Conservation (phyloP, 306 rosid genomes). For the Ormosia semicastrata region DNA sequence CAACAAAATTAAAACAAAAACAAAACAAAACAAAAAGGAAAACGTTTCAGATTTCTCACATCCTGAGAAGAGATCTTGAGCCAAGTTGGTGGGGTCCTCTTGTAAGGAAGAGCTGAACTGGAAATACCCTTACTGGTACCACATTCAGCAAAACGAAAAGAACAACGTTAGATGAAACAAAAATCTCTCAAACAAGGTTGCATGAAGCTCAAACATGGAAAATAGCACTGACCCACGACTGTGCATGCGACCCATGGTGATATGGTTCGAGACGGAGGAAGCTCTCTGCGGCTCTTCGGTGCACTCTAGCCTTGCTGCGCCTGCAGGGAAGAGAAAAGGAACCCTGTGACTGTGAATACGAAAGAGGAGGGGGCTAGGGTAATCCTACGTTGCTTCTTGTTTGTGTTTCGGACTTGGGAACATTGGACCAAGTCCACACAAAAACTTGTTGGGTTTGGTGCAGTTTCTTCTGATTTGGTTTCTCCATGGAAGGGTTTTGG, state of each 20-base stretch:
- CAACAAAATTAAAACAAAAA: neutral
- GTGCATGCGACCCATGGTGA: slow-evolving; percentile 64
- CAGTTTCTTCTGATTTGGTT: too few species aligned
- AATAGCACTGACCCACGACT: slow-evolving; percentile 50
- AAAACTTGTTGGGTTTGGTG: too few species aligned
- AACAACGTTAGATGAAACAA: neutral
- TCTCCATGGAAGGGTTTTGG: too few species aligned
- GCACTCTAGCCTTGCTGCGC: too few species aligned
- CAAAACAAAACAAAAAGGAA: neutral
- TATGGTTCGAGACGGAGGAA: neutral
- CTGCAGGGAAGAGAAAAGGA: too few species aligned
- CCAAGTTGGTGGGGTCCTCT: slow-evolving; percentile 70
- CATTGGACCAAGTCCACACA: too few species aligned
- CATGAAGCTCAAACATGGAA: neutral
- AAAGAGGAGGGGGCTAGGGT: slow-evolving; percentile 25
- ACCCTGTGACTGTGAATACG: too few species aligned
- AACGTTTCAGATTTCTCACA: slow-evolving; percentile 28
- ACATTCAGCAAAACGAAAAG: neutral
- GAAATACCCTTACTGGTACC: slow-evolving; percentile 64
- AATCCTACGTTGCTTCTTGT: neutral
- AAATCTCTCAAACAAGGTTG: neutral
- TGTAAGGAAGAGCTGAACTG: slow-evolving; percentile 63
- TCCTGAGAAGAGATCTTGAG: slow-evolving; percentile 58
- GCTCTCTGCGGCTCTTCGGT: neutral
- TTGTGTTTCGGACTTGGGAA: too few species aligned